These are phyloP conservation scores for Penicillium sp. DNA, from an alignment of 2,329 filamentous ascomycete species.

Conservation along the genomic window DNA sequence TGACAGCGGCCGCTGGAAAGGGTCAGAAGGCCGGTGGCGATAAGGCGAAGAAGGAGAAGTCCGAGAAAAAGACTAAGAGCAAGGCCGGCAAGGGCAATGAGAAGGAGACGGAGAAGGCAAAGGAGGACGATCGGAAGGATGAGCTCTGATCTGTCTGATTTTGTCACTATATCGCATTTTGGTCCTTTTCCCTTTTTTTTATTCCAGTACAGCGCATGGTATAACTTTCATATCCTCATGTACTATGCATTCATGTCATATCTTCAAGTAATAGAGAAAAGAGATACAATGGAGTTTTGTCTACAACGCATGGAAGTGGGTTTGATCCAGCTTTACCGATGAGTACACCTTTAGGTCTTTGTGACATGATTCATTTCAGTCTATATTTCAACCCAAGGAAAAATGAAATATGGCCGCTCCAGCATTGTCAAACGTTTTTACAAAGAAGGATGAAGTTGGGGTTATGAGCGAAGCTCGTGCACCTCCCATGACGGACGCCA, in stretches of 20 bases:
- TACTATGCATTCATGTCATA: slow-evolving; percentile 16
- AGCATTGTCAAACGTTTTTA: neutral
- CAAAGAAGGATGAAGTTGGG: neutral
- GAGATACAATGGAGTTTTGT: slow-evolving; percentile 15
- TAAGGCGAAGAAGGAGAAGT: slow-evolving; percentile 33
- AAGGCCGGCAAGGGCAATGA: slow-evolving; percentile 10
- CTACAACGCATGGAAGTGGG: neutral
- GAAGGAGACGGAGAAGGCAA: slow-evolving; percentile 22
- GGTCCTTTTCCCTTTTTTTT: neutral
- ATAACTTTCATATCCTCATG: slow-evolving; percentile 14
- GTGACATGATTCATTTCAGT: neutral
- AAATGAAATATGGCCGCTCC: neutral
- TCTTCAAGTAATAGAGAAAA: slow-evolving; percentile 19
- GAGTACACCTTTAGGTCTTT: neutral
- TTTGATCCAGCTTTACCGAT: neutral
- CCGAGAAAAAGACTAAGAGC: slow-evolving; percentile 25
- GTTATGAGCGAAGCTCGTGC: neutral
- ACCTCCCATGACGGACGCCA: neutral
- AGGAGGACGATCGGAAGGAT: slow-evolving; percentile 32
- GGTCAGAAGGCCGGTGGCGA: slow-evolving; percentile 20
- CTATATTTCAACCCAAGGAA: neutral
- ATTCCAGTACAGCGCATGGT: slow-evolving; percentile 16
- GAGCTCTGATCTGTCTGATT: slow-evolving; percentile 28
- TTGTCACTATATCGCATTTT: slow-evolving; percentile 9
- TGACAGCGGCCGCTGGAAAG: slow-evolving; percentile 47